Base-by-base conservation (phyloP, 805 yeast species). In the Ogataea thermomethanolica region DNA sequence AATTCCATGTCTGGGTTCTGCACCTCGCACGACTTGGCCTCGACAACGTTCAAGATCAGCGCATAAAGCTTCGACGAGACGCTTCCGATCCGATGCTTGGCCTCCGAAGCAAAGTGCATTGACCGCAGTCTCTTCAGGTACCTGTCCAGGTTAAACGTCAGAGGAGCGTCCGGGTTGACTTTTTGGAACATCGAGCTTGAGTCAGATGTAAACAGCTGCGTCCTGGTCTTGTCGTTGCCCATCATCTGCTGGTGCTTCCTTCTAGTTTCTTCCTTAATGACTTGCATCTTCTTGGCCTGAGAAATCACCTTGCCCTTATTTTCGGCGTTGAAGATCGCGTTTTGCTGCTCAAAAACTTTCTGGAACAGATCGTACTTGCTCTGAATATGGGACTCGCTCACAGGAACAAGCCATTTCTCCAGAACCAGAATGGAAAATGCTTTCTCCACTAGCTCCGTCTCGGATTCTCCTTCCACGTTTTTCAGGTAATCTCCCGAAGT, bases 121-220 rank as follows among this genome's bases (percentile, higher is more conserved):
- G 84, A 72, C 49, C 97, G 73, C 53, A 81, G 70, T 25, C 74
- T 64, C 54, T 87, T 82, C 37, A 84, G 70, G 51, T 75, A 89
- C 50, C 93, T 69, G 24, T 76, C 73, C 37, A 84, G 67, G 53
- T 79, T 82, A 54, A 88, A 68, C 0, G 81, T 68, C 20, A 88
- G 59, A 2, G 81, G 73, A 4, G 81, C 48, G 17, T 65, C 51
- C 2, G 75, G 70, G 26, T 73, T 72, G 13, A 84, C 69, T 33
- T 68, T 67, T 40, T 66, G 71, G 25, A 48, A 50, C 27, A 45
- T 43, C 14, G 43, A 33, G 10, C 23, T 33, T 8, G 48, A 38
- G 21, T 37, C 43, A 9, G 35, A 29, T 13, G 20, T 25, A 27
- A 43, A 48, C 11, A 53, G 30, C 23, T 42, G 33, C 13, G 49